Base-by-base conservation (phyloP, 306 rosid genomes). In the Amphicarpaea edgeworthii region DNA sequence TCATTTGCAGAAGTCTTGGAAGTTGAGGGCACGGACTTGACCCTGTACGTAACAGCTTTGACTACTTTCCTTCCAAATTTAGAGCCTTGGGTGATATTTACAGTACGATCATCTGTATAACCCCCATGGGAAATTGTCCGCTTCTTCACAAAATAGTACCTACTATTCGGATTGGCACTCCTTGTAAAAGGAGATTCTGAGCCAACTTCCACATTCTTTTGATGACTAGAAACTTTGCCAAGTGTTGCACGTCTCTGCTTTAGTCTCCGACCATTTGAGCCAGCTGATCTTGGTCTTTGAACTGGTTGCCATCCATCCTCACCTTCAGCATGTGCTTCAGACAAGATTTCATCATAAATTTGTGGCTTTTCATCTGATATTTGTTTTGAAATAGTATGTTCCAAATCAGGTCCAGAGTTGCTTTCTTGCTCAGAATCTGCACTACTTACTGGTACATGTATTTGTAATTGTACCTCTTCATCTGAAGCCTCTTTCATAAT, bases 271-370 rank as follows among this genome's bases (percentile, higher is more conserved):
- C 93, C 91, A 83, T 84, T 80, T 78, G 91, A 89, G 54, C 93
- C 90, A 55, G 83, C 91, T 65, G 97, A 90, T 88, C 97, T 90
- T 69, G 97, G 97, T 70, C 97, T 84, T 88, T 95, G 99, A 84
- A 92, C 99, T 19, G 99, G 86, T 84, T 90, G 97, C 99, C 99
- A 95, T 72, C 96, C 97, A 41, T 89, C 96, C 32, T 92, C 97
- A 61, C 92, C 97, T 78, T 95, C 99, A 42, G 79, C 86, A 26
- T 82, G 91, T 51, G 67, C 84, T 81, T 90, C 97, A n/a, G 96
- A 83, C 86, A 81, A 76, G 53, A 77, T 70, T 51, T 85, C 90
- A 12, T 70, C 53, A 34, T 78, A 75, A 59, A 60, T 30, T 63
- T 80, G 70, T 72, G 83, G 85, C 80, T 83, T 84, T 79, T 89